A percentile compares a stretch with the other conserved stretches of the same genome.
phyloP scores from a whole-genome alignment of 2,329 filamentous ascomycete genomes.

The Magnaporthiopsis rhizophila region DNA sequence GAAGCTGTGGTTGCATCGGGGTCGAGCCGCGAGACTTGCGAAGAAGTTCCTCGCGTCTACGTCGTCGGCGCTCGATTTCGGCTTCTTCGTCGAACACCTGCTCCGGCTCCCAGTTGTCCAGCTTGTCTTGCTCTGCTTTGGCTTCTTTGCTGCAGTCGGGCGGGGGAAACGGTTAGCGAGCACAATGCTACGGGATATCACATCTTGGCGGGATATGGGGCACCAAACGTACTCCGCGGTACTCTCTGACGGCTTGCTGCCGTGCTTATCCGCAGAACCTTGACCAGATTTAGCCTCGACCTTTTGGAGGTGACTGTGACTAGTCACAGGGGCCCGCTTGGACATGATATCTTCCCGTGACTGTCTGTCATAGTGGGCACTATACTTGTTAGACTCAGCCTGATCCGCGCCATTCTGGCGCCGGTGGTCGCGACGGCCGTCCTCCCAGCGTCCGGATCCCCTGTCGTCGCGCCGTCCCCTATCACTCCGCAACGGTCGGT shows the following conservation, averaged over 20 bases:
- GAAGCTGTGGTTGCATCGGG: constrained; percentile 55
- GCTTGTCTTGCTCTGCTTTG: constrained; percentile 7
- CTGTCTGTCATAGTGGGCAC: constrained; percentile 39
- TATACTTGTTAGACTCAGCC: constrained; percentile 30
- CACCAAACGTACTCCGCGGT: neutral
- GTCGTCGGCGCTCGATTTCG: constrained; percentile 77
- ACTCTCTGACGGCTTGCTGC: constrained; percentile 14
- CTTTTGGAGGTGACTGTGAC: constrained; percentile 50
- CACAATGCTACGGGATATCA: neutral
- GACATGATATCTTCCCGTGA: constrained; percentile 51
- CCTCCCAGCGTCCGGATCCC: constrained; percentile 20
- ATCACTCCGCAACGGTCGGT: constrained; percentile 32
- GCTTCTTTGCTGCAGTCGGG: neutral
- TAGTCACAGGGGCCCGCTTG: constrained; percentile 52
- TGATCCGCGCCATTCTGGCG: constrained; percentile 20
- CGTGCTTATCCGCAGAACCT: constrained; percentile 45
- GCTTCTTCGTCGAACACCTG: constrained; percentile 70
- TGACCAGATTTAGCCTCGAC: constrained; percentile 61
- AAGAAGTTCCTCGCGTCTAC: constrained; percentile 74
- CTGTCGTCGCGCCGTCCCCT: constrained; percentile 20
- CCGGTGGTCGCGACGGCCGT: constrained; percentile 20
- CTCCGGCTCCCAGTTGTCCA: constrained; percentile 41
- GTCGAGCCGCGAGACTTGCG: constrained; percentile 72
- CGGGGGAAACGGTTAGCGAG: neutral
- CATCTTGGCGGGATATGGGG: neutral